These are phyloP conservation scores for Stagonosporopsis cucurbitacearum DNA, from an alignment of 2,329 filamentous ascomycete genomes.

Conservation along the genomic window DNA sequence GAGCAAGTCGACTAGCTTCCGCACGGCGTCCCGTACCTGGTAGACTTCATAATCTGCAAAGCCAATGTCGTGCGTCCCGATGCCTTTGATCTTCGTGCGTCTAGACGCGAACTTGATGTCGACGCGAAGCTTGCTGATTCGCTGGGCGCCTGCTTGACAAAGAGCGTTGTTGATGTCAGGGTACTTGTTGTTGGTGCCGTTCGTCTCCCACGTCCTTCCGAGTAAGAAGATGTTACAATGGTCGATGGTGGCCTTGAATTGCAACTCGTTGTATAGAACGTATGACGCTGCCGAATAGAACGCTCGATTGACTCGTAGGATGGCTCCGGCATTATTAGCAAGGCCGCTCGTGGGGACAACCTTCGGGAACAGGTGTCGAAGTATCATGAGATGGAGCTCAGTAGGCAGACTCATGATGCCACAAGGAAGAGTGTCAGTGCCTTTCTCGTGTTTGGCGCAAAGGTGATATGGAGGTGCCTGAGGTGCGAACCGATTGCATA, in stretches of 20 bases:
- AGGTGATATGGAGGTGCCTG: slow-evolving; percentile 18
- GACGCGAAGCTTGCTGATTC: slow-evolving; percentile 9
- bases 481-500: slow-evolving; percentile 16
- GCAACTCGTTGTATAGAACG: slow-evolving; percentile 19
- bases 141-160: slow-evolving; percentile 1
- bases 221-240: neutral
- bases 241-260: slow-evolving; percentile 9
- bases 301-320: slow-evolving; percentile 23
- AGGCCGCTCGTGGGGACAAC: neutral
- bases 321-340: neutral
- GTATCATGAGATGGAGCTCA: slow-evolving; percentile 27
- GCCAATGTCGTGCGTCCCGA: neutral
- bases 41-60: slow-evolving; percentile 16
- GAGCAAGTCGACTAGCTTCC: slow-evolving; percentile 4
- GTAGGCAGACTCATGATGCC: slow-evolving; percentile 22
- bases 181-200: neutral
- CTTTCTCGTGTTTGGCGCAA: slow-evolving; percentile 19
- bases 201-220: slow-evolving; percentile 1
- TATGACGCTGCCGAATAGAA: slow-evolving; percentile 20
- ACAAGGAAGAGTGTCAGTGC: slow-evolving; percentile 22
- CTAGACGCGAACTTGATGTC: neutral
- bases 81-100: neutral
- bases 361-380: slow-evolving; percentile 23
- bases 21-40: slow-evolving; percentile 10
- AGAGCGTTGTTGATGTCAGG: neutral